These are phyloP conservation scores for Rhynchospora pubera DNA, from an alignment of 176 grass and related monocot genomes.

Conservation along the genomic window DNA sequence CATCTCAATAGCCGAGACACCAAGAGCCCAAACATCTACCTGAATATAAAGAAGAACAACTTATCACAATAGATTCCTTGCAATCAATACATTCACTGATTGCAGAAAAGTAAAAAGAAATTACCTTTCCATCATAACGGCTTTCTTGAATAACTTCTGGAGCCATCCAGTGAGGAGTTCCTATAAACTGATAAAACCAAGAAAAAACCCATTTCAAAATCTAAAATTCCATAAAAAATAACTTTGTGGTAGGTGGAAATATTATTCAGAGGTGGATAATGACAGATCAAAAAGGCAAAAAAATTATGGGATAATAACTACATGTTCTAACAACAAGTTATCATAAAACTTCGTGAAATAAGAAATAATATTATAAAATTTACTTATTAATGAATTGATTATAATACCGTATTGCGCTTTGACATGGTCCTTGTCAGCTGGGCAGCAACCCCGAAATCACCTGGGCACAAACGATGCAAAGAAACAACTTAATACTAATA, in stretches of 20 bases:
- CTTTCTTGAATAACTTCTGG: slow-evolving; percentile 99
- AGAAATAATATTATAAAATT: neutral
- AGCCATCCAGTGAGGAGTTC: slow-evolving; percentile 99
- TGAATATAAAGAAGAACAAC: slow-evolving; percentile 26
- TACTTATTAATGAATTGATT: slow-evolving; percentile 12
- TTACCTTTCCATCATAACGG: slow-evolving; percentile 99
- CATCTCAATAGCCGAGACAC: slow-evolving; percentile 99
- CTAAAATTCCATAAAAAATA: neutral
- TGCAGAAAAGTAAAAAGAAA: neutral
- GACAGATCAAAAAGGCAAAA: neutral
- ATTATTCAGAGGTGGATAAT: neutral
- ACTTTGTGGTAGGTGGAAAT: neutral
- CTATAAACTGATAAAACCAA: slow-evolving; percentile 86
- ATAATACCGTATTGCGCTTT: slow-evolving; percentile 95
- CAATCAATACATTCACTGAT: slow-evolving; percentile 1
- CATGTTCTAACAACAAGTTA: neutral
- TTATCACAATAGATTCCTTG: slow-evolving; percentile 13
- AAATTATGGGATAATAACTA: neutral
- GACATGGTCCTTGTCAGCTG: slow-evolving; percentile 99
- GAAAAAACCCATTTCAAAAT: neutral
- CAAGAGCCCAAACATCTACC: slow-evolving; percentile 99
- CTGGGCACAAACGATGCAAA: slow-evolving; percentile 40
- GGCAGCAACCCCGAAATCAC: slow-evolving; percentile 97
- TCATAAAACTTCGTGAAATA: neutral
- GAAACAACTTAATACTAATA: neutral